A percentile compares a stretch with the other conserved stretches of the same genome.
Conservation (phyloP, 2,329 filamentous ascomycete species). For the Aspergillus novoparasiticus region DNA sequence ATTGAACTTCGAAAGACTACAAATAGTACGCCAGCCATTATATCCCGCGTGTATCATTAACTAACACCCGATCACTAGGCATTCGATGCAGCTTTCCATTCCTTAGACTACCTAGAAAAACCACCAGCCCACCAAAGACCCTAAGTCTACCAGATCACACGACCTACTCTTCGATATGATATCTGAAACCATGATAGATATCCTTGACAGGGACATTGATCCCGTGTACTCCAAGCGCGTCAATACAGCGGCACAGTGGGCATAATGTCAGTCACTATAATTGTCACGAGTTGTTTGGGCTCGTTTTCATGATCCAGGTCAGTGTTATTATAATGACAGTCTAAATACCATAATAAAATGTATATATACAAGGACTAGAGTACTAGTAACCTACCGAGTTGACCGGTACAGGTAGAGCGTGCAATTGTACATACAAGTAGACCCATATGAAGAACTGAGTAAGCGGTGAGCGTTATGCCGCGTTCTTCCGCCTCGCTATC, state of each 20-base stretch:
- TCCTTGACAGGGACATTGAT: slow-evolving; percentile 8
- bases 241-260: background rate
- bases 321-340: background rate
- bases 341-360: background rate
- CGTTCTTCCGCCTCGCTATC: slow-evolving; percentile 15
- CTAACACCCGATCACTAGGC: background rate
- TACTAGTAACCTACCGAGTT: background rate
- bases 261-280: background rate
- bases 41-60: slow-evolving; percentile 17
- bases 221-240: background rate
- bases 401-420: background rate
- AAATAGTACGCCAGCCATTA: slow-evolving; percentile 20
- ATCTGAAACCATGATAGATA: slow-evolving; percentile 5
- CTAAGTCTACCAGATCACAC: background rate
- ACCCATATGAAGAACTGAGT: background rate
- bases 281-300: background rate
- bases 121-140: background rate
- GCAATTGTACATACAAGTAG: background rate
- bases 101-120: background rate
- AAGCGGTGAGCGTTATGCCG: slow-evolving; percentile 13
- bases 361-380: background rate
- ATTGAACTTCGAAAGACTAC: slow-evolving; percentile 41
- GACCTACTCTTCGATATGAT: slow-evolving; percentile 7
- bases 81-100: background rate
- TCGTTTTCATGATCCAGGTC: background rate